Base-by-base conservation (phyloP, 768 basidiomycete species). In the Kwoniella dendrophila region DNA sequence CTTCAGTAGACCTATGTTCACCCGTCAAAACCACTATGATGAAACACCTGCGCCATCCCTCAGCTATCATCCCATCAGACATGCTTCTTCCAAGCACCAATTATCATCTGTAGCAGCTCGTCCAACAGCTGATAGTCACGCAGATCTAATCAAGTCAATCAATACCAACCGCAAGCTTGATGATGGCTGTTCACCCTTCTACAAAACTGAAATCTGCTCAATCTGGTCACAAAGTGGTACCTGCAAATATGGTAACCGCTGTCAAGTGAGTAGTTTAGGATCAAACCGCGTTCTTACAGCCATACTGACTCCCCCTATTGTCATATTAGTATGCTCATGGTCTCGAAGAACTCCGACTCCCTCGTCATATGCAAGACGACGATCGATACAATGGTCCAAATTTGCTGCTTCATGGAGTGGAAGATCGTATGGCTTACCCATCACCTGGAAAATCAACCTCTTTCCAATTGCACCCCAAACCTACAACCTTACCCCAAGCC, bases 131-230 rank as follows among this genome's bases (percentile, higher is more conserved):
- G 12, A 5, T 22, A 2, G 16, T 11, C 12, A 52, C 29, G 49
- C 22, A 43, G 8, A 40, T 30, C 40, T 22, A 16, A 40, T 5
- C 27, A 14, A 12, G 32, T 18, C 3, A 22, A 14, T 48, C 32
- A 10, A 20, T 34, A 26, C 3, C 24, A 14, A 18, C 49, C 48
- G 49, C 18, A 52, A 51, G 14, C 29, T 7, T 51, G 49, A 29
- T 22, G 24, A 30, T 49, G 48, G 47, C 2, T 26, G 20, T 40
- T 59, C 58, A 4, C 59, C 59, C 4, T 60, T 60, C 43, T 54
- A 66, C 63, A 75, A 75, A 64, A 75, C 73, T 16, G 73, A 75
- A 56, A 41, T 75, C 4, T 75, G 73, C 51, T 24, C 40, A 26
- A 43, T 54, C 3, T 72, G 67, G 68, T 44, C 62, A 41, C 64